phyloP scores from a whole-genome alignment of 2,329 filamentous ascomycete species.

The Pseudogymnoascus pannorum region DNA sequence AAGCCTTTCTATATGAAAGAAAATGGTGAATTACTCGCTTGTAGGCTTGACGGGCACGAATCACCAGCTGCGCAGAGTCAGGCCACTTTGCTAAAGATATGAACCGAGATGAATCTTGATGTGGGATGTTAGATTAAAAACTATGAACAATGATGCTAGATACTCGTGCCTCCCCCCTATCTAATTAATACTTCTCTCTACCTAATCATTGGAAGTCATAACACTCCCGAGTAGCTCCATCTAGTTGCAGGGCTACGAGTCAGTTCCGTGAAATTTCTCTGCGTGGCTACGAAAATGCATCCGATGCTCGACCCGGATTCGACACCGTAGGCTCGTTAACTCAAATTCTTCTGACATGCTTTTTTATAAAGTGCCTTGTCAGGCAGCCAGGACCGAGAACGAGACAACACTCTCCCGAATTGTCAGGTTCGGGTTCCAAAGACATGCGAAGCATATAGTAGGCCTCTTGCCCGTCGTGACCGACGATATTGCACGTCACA shows the following conservation, averaged over 20 bases:
- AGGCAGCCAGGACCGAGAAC: not conserved
- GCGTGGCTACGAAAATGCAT: not conserved
- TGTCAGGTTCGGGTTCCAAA: not conserved
- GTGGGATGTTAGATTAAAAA: not conserved
- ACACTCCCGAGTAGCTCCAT: not conserved
- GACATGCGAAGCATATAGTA: slow-evolving; percentile 9
- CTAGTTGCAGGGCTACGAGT: not conserved
- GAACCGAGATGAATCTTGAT: not conserved
- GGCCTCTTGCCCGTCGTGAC: slow-evolving; percentile 14
- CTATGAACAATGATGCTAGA: not conserved
- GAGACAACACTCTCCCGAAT: not conserved
- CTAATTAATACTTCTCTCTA: not conserved
- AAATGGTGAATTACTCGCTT: not conserved
- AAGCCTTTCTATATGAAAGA: too few species aligned
- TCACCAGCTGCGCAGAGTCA: not conserved
- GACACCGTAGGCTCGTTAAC: not conserved
- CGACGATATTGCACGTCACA: slow-evolving; percentile 12
- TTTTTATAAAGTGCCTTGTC: slow-evolving; percentile 7
- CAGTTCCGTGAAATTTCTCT: slow-evolving; percentile 9
- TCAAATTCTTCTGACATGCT: slow-evolving; percentile 3
- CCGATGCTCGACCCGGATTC: not conserved
- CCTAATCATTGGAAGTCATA: not conserved
- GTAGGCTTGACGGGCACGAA: not conserved
- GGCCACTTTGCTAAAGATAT: not conserved
- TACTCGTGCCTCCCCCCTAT: not conserved